Conservation (phyloP, 2,329 filamentous ascomycete species). For the Hypoxylon sp. region DNA sequence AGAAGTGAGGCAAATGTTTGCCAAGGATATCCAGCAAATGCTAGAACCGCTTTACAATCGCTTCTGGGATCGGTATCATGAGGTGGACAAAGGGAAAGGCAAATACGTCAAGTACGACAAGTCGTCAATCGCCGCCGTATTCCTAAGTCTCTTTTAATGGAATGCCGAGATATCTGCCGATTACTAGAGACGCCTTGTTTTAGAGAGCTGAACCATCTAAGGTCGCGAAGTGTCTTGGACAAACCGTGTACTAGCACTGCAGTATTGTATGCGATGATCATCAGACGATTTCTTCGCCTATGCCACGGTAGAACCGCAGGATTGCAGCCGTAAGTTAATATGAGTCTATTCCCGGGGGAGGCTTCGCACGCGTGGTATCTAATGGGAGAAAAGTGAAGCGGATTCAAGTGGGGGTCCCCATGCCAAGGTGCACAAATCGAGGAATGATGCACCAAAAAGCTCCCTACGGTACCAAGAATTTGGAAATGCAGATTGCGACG, state of each 20-base stretch:
- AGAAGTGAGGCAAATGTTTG: constrained; percentile 83
- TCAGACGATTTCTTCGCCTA: constrained; percentile 30
- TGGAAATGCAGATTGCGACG: constrained; percentile 21
- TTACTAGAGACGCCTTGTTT: constrained; percentile 8
- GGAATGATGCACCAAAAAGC: constrained; percentile 32
- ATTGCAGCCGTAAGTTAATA: constrained; percentile 31
- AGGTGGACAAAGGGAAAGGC: constrained; percentile 96
- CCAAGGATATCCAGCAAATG: constrained; percentile 86
- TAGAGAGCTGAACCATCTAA: constrained; percentile 24
- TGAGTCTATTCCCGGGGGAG: constrained; percentile 31
- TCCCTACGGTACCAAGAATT: constrained; percentile 30
- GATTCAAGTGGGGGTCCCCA: constrained; percentile 33
- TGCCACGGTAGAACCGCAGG: constrained; percentile 27
- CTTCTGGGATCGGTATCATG: constrained; percentile 97
- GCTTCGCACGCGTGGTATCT: constrained; percentile 21
- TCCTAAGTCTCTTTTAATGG: constrained; percentile 59
- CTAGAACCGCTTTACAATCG: constrained; percentile 93
- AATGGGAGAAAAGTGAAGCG: constrained; percentile 31
- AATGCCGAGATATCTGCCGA: constrained; percentile 32
- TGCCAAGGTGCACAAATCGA: constrained; percentile 31
- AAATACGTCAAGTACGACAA: constrained; percentile 99
- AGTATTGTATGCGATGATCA: constrained; percentile 31
- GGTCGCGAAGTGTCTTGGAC: constrained; percentile 17
- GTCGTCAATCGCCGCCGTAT: constrained; percentile 74
- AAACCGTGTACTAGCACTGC: constrained; percentile 16